Conservation (phyloP, 1,284 basidiomycete genomes). For the Chalciporus sp. region DNA sequence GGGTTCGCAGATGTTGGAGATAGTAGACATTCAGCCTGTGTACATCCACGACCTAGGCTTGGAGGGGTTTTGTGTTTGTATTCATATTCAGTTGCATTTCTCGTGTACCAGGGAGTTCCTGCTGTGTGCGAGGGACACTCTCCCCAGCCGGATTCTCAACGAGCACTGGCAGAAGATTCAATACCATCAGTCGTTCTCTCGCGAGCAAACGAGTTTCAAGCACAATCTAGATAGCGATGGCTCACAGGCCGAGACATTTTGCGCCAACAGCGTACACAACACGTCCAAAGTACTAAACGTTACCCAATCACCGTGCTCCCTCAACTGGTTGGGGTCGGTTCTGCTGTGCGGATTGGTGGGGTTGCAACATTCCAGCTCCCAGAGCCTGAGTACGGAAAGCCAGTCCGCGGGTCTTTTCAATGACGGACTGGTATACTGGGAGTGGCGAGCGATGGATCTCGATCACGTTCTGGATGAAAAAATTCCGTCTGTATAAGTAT, state of each 20-base stretch:
- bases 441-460: constrained; percentile 90
- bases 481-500: background rate
- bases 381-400: constrained; percentile 91
- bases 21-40: background rate
- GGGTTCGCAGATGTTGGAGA: constrained; percentile 27
- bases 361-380: constrained; percentile 78
- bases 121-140: background rate
- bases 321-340: constrained; percentile 36
- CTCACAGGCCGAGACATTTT: constrained; percentile 8
- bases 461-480: constrained; percentile 78
- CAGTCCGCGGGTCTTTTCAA: constrained; percentile 94
- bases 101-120: background rate
- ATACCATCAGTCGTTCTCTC: background rate
- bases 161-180: too few species aligned
- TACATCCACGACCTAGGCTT: background rate
- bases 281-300: constrained; percentile 3
- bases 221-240: background rate
- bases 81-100: background rate
- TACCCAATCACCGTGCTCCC: constrained; percentile 27
- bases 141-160: too few species aligned
- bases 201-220: background rate
- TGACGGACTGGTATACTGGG: constrained; percentile 92
- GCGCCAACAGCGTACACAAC: constrained; percentile 7
- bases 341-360: constrained; percentile 40
- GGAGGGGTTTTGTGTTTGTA: background rate